Base-by-base conservation (phyloP, 2,329 filamentous ascomycete species). In the Periglandula ipomoeae region DNA sequence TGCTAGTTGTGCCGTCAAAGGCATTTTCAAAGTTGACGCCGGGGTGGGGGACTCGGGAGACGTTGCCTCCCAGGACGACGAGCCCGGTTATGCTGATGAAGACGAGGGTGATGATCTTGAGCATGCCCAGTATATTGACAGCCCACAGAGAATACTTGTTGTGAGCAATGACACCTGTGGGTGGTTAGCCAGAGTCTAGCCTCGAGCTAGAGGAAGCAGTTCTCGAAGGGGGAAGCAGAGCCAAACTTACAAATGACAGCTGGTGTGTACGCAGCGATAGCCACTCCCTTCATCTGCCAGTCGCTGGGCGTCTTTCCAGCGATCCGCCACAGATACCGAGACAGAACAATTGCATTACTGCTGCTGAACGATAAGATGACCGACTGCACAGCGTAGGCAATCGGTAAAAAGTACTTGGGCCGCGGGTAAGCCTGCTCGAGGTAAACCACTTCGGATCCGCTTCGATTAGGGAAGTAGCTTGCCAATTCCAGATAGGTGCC, bases 231-330 rank as follows among this genome's bases (percentile, higher is more conserved):
- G n/a, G n/a, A n/a, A n/a, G n/a, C n/a, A n/a, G n/a, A n/a, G n/a
- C n/a, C n/a, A n/a, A 9, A 67, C 74, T 53, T 56, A 78, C 78
- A 68, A 1, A 82, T 52, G 1, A 75, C 68, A 3, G 81, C 79
- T 0, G 81, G 57, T 0, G 77, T 82, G 56, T 85, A 85, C 0
- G 72, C 76, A 1, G 78, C 81, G 22, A 85, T 65, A 0, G 83
- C 83, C 3, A 85, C 75, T 1, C 82, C 84, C 58, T 85, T 85
- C 46, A 77, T 60, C 56, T 85, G 69, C 84, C 82, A 87, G n/a
- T 69, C 65, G 0, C 74, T 73, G 0, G 78, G 74, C 0, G 61
- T 63, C 0, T 67, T 60, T 0, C 71, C 76, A 1, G 68, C 73
- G 39, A 81, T 78, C 8, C 72, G 70, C 62, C 78, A 87, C 0